These are phyloP conservation scores for Trichosporon sp. DNA, from an alignment of 1,284 basidiomycete genomes.

Conservation along the genomic window DNA sequence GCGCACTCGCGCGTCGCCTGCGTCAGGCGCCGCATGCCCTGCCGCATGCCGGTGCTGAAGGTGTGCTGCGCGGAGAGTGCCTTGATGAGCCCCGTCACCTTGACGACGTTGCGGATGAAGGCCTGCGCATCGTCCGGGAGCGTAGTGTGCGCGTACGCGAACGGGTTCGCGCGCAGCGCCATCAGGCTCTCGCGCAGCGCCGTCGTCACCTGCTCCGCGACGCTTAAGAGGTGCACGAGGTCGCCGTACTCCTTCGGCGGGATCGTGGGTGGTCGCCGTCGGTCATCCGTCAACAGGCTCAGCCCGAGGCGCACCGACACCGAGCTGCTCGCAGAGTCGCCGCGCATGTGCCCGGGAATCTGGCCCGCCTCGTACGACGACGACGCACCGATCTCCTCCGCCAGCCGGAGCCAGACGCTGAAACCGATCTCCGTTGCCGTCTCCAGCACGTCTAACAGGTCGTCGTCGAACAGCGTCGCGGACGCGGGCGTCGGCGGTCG, in stretches of 20 bases:
- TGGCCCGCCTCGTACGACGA: neutral
- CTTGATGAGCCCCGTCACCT: conserved; percentile 50
- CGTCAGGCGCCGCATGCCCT: conserved; percentile 46
- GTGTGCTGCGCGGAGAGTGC: conserved; percentile 44
- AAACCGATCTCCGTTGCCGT: conserved; percentile 51
- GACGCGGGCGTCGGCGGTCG: conserved; percentile 47
- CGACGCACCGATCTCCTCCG: conserved; percentile 49
- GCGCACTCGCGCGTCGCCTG: conserved; percentile 52
- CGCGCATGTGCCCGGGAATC: conserved; percentile 15
- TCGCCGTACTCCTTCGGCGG: conserved; percentile 38
- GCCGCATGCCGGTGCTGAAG: conserved; percentile 38
- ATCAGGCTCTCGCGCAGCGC: conserved; percentile 38
- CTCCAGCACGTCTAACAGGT: conserved; percentile 52
- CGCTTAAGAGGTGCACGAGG: conserved; percentile 38
- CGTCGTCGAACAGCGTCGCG: conserved; percentile 49
- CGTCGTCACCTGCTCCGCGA: conserved; percentile 42
- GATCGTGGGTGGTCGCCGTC: conserved; percentile 30
- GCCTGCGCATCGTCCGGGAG: conserved; percentile 38
- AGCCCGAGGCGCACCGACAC: conserved; percentile 14
- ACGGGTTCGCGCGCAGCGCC: conserved; percentile 41
- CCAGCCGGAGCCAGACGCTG: conserved; percentile 51
- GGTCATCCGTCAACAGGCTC: conserved; percentile 2
- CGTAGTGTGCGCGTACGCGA: conserved; percentile 25
- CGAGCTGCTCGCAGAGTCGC: conserved; percentile 10
- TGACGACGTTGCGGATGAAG: conserved; percentile 51